phyloP scores from a whole-genome alignment of 23 red algal species.

The Agarophyton chilense region DNA sequence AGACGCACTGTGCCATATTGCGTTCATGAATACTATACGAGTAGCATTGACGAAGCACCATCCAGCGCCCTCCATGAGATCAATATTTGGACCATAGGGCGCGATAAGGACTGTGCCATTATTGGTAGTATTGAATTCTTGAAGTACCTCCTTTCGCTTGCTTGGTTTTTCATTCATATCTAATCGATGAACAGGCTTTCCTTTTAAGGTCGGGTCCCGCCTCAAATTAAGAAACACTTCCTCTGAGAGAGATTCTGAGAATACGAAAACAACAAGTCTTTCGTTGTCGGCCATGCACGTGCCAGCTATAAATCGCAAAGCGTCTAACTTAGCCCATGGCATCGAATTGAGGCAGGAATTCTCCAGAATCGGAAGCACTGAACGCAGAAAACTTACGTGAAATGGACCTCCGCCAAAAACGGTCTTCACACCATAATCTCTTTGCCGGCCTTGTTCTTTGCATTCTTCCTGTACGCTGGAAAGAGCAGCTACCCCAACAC shows the following conservation, averaged over 20 bases:
- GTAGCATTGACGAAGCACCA: conserved; percentile 59
- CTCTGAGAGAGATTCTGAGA: neutral
- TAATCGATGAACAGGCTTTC: conserved; percentile 2
- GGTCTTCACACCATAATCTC: neutral
- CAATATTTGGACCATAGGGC: conserved; percentile 34
- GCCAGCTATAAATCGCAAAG: neutral
- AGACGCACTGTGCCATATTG: conserved; percentile 27
- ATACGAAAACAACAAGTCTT: neutral
- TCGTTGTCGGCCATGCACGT: conserved; percentile 10
- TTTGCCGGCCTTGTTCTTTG: neutral
- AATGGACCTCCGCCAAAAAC: neutral
- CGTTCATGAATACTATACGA: conserved; percentile 34
- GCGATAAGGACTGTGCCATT: conserved; percentile 35
- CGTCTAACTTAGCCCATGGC: conserved; percentile 11
- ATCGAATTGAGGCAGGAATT: neutral
- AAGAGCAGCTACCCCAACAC: conserved; percentile 2
- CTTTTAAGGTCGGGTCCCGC: neutral
- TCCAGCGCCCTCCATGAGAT: conserved; percentile 41
- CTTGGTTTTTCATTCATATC: neutral
- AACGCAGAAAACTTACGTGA: neutral
- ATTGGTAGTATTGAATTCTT: conserved; percentile 31
- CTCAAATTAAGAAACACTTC: neutral
- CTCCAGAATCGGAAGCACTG: neutral
- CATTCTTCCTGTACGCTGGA: neutral
- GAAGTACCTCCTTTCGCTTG: neutral